These are phyloP conservation scores for Hypomyces rosellus DNA, from an alignment of 2,329 filamentous ascomycete genomes.

Conservation along the genomic window DNA sequence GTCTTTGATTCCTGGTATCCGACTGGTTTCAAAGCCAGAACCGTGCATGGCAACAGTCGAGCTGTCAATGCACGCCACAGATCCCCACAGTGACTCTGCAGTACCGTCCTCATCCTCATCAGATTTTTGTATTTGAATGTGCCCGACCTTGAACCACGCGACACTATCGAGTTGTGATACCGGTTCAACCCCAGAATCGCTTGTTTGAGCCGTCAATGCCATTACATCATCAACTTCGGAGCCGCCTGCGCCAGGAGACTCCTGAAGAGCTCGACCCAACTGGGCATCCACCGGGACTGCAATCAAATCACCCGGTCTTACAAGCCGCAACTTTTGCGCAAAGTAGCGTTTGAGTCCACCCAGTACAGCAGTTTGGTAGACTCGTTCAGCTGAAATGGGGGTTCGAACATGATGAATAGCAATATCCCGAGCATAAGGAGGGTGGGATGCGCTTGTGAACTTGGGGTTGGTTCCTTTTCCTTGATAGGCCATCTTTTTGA, in stretches of 20 bases:
- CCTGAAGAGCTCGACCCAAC: conserved; percentile 74
- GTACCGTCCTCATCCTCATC: conserved; percentile 54
- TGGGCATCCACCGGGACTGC: conserved; percentile 84
- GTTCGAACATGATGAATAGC: conserved; percentile 85
- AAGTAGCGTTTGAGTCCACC: conserved; percentile 85
- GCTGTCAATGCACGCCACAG: conserved; percentile 79
- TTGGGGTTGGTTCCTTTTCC: conserved; percentile 49
- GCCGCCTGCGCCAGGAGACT: conserved; percentile 53
- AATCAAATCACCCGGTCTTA: conserved; percentile 82
- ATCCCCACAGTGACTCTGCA: conserved; percentile 72
- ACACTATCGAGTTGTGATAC: conserved; percentile 50
- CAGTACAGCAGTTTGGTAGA: conserved; percentile 79
- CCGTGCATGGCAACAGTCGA: conserved; percentile 84
- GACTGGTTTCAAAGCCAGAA: conserved; percentile 78
- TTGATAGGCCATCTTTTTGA: conserved; percentile 48
- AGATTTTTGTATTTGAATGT: conserved; percentile 53
- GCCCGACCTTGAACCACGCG: conserved; percentile 89
- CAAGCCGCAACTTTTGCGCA: conserved; percentile 70
- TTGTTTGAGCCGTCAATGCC: conserved; percentile 41
- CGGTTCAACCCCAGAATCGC: conserved; percentile 20
- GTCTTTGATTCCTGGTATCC: conserved; percentile 67
- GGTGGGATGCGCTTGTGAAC: conserved; percentile 48
- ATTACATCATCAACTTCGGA: conserved; percentile 67
- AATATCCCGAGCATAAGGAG: conserved; percentile 64
- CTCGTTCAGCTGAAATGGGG: conserved; percentile 77